These are phyloP conservation scores for Flammula alnicola DNA, from an alignment of 1,284 basidiomycete species.

Conservation along the genomic window DNA sequence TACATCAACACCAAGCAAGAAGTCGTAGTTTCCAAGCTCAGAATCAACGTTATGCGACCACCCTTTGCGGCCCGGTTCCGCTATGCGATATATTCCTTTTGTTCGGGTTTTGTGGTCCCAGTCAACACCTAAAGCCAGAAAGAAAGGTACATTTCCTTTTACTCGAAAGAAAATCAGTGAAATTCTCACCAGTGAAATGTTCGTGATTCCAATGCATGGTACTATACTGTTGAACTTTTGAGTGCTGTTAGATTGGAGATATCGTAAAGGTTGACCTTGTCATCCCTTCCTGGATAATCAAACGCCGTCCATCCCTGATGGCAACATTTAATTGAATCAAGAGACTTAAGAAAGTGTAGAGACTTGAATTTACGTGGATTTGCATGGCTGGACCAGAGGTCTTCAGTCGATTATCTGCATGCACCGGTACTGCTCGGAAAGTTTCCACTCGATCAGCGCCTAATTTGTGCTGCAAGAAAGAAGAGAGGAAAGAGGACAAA, in stretches of 20 bases:
- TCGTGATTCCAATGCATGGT: conserved; percentile 67
- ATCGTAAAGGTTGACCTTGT: conserved; percentile 55
- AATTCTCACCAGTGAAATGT: conserved; percentile 70
- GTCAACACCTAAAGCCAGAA: conserved; percentile 72
- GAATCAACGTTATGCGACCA: conserved; percentile 74
- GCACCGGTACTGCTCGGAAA: conserved; percentile 79
- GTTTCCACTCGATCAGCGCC: conserved; percentile 84
- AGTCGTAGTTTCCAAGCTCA: conserved; percentile 81
- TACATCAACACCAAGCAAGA: conserved; percentile 76
- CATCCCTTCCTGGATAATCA: conserved; percentile 78
- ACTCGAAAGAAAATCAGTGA: conserved; percentile 46
- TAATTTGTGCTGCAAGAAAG: conserved; percentile 64
- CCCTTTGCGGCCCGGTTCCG: conserved; percentile 57
- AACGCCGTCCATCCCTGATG: conserved; percentile 85
- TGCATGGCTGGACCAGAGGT: conserved; percentile 65
- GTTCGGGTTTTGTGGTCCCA: conserved; percentile 78
- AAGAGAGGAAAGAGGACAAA: background rate
- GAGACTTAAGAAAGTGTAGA: background rate
- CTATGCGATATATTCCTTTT: conserved; percentile 67
- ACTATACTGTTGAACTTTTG: conserved; percentile 60
- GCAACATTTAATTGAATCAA: background rate
- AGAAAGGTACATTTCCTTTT: background rate
- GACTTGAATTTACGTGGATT: conserved; percentile 61
- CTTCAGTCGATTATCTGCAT: conserved; percentile 64
- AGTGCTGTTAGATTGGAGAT: background rate